Conservation (phyloP, 768 basidiomycete species). For the Holtermannia corniformis region DNA sequence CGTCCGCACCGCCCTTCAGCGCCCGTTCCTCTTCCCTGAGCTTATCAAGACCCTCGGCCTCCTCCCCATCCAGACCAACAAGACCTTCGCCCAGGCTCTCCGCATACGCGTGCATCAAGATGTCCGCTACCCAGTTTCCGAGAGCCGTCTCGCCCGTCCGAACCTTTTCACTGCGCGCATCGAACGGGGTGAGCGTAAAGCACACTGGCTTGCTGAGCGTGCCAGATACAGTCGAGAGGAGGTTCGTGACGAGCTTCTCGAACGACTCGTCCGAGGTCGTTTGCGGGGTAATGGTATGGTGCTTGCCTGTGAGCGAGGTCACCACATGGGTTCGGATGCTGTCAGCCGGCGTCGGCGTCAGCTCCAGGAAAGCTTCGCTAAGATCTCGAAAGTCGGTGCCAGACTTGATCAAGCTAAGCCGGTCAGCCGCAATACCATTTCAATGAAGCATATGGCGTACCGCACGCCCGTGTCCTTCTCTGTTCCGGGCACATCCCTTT, state of each 20-base stretch:
- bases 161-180: slow-evolving; percentile 65
- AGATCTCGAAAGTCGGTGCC: slow-evolving; percentile 84
- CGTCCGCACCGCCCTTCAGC: slow-evolving; percentile 56
- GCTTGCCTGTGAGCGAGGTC: slow-evolving; percentile 51
- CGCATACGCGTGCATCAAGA: slow-evolving; percentile 61
- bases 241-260: slow-evolving; percentile 51
- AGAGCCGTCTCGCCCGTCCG: slow-evolving; percentile 58
- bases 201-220: slow-evolving; percentile 69
- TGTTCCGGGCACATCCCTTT: slow-evolving; percentile 21
- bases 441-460: slow-evolving; percentile 3
- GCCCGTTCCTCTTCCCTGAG: slow-evolving; percentile 20
- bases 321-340: slow-evolving; percentile 61
- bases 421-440: background rate
- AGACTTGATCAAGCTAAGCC: slow-evolving; percentile 55
- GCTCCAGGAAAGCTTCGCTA: slow-evolving; percentile 60
- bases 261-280: slow-evolving; percentile 53
- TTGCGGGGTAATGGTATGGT: slow-evolving; percentile 54
- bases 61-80: slow-evolving; percentile 42
- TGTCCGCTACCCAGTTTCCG: slow-evolving; percentile 71
- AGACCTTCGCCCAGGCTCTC: slow-evolving; percentile 31
- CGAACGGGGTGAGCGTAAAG: slow-evolving; percentile 55
- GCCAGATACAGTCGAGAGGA: slow-evolving; percentile 60
- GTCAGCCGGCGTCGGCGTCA: slow-evolving; percentile 53
- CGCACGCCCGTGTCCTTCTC: slow-evolving; percentile 28
- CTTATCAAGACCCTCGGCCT: slow-evolving; percentile 47